These are phyloP conservation scores for Phialemonium atrogriseum DNA, from an alignment of 2,329 filamentous ascomycete genomes.

Conservation along the genomic window DNA sequence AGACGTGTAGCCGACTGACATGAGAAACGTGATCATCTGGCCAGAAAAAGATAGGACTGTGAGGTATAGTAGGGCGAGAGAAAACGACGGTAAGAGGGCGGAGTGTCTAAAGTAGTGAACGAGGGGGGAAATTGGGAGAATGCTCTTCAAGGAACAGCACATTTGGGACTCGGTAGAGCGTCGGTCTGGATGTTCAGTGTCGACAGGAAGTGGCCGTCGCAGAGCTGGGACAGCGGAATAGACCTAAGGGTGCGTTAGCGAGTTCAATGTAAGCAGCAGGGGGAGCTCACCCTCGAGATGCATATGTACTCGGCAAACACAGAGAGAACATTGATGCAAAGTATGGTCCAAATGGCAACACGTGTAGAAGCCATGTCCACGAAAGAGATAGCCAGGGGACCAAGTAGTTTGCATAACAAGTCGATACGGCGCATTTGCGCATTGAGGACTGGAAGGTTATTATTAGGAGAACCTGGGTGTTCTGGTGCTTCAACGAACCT, in stretches of 20 bases:
- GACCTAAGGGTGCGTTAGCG: not conserved
- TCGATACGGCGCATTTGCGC: conserved; percentile 50
- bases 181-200: not conserved
- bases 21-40: conserved; percentile 57
- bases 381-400: conserved; percentile 41
- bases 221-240: not conserved
- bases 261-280: not conserved
- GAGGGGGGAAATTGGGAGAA: conserved; percentile 18
- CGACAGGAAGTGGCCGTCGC: not conserved
- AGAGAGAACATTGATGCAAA: conserved; percentile 37
- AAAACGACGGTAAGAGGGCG: conserved; percentile 52
- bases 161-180: not conserved
- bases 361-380: conserved; percentile 35
- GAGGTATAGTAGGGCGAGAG: conserved; percentile 51
- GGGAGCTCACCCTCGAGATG: conserved; percentile 31
- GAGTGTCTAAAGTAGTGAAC: conserved; percentile 42
- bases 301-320: conserved; percentile 35
- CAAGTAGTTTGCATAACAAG: conserved; percentile 47
- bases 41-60: conserved; percentile 51
- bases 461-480: conserved; percentile 2
- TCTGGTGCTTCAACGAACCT: too few relatives aligned
- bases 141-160: conserved; percentile 8
- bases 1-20: conserved; percentile 43
- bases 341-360: conserved; percentile 35
- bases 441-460: conserved; percentile 31